Conservation (phyloP, 2,329 filamentous ascomycete species). For the Verticillium dahliae region DNA sequence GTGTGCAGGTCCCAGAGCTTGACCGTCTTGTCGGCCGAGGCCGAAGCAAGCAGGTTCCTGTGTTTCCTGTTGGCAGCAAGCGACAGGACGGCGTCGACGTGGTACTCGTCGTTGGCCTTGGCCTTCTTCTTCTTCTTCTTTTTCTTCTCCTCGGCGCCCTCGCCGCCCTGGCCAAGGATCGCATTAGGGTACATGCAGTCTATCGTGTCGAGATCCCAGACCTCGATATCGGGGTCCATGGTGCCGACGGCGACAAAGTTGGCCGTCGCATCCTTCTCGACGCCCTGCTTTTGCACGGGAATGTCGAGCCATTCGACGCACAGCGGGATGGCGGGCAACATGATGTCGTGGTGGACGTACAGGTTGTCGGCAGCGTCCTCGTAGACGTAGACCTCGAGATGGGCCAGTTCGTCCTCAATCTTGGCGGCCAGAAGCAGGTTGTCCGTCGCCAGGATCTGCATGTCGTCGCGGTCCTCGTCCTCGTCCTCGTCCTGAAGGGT, state of each 20-base stretch:
- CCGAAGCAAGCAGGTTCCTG: slow-evolving; percentile 88
- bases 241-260: slow-evolving; percentile 96
- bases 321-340: slow-evolving; percentile 93
- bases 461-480: slow-evolving; percentile 84
- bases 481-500: slow-evolving; percentile 67
- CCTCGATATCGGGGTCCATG: slow-evolving; percentile 97
- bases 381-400: slow-evolving; percentile 95
- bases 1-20: slow-evolving; percentile 98
- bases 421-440: slow-evolving; percentile 89
- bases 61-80: slow-evolving; percentile 90
- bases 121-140: slow-evolving; percentile 89
- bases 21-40: slow-evolving; percentile 92
- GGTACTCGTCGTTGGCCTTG: slow-evolving; percentile 85
- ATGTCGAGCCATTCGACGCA: slow-evolving; percentile 94
- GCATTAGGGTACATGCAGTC: slow-evolving; percentile 98
- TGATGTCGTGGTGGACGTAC: slow-evolving; percentile 98
- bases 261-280: slow-evolving; percentile 60
- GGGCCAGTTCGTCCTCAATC: slow-evolving; percentile 93
- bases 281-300: slow-evolving; percentile 66
- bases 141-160: slow-evolving; percentile 50
- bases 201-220: slow-evolving; percentile 94
- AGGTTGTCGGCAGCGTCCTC: slow-evolving; percentile 93
- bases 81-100: slow-evolving; percentile 88
- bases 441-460: slow-evolving; percentile 88
- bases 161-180: slow-evolving; percentile 73